Base-by-base conservation (phyloP, 148 eudicot species). In the Polygonum aviculare region DNA sequence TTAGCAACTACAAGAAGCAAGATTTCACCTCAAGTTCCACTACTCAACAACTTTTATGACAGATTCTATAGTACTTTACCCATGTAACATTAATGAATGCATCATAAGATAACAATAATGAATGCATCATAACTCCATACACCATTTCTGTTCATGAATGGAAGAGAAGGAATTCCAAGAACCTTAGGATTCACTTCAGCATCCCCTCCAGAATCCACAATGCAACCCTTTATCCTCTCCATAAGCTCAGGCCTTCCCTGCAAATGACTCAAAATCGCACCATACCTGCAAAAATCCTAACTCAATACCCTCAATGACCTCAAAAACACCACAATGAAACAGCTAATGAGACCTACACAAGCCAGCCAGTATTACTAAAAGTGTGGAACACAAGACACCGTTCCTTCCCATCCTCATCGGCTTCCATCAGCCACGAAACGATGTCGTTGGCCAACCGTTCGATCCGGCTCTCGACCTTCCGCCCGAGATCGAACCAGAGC, bases 281-380 rank as follows among this genome's bases (percentile, higher is more conserved):
- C 98, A 86, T 93, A 96, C 52, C 99, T 96, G 92, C 85, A 44
- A 6, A 33, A 9, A 19, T 3, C 33, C 63, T 21, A 21, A 57
- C 7, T 57, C 63, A 57, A 57, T 57, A 57, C 7, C 21, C 7
- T 57, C 63, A 57, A 57, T 57, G 0, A n/a, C 11, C 26, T 5
- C 12, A 16, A 67, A 67, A 19, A 48, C 16, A 48, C 26, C 57
- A 6, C 1, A 44, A n/a, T 22, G 11, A 70, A 9, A 40, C 49
- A 39, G 49, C 8, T 40, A 70, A 70, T 16, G 78, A 77, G 87
- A 88, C 91, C 91, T 88, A 96, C 98, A 86, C 98, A 85, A 96
- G 94, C 99, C 99, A 96, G 74, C 99, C 99, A 12, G 99, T 93
- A 36, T 89, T 93, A 77, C 99, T 96, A 74, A 91, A 96, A 14